Base-by-base conservation (phyloP, 345 rosid species). In the Draba incana region DNA sequence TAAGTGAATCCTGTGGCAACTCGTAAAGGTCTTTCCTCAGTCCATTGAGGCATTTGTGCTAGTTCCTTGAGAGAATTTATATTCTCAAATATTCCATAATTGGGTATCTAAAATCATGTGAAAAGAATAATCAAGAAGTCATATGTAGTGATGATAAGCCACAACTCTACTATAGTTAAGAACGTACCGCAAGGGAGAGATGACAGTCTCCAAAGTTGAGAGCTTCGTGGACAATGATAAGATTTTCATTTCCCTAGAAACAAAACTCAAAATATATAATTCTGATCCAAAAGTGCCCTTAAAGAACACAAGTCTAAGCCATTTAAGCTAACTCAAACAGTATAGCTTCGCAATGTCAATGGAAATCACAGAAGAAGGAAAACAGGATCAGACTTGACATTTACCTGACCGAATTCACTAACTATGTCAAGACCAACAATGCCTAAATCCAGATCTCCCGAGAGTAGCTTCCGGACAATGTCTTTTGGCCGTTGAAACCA, bases 401-500 rank as follows among this genome's bases (percentile, higher is more conserved):
- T 49, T 80, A 94, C 99, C 86, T 81, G 85, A 48, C 98, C 98
- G 82, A 70, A 79, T 77, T 94, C 99, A 58, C 82, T 81, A 68
- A 91, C 79, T 23, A 84, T 94, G 83, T 94, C 98, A 54, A 87
- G 83, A 41, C 97, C 98, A 57, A 89, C 92, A 51, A 94, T 84
- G 51, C 99, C 97, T 56, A 94, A 82, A 84, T 94, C 99, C 69
- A 94, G 74, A 84, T 94, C 96, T 70, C 99, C 98, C 0, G 98
- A 85, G n/a, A 86, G 63, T 71, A 94, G 53, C 80, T 94, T 89
- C 9, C 87, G 75, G 33, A 94, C 93, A 72, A 94, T 85, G 74
- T 91, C 98, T 73, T 89, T 94, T 62, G 98, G 98, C 49, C 96
- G 84, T 78, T 94, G 99, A 79, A 86, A 89, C 99, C 99, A 94